phyloP scores from a whole-genome alignment of 208 protist genomes.

The Trypanosoma grayi region DNA sequence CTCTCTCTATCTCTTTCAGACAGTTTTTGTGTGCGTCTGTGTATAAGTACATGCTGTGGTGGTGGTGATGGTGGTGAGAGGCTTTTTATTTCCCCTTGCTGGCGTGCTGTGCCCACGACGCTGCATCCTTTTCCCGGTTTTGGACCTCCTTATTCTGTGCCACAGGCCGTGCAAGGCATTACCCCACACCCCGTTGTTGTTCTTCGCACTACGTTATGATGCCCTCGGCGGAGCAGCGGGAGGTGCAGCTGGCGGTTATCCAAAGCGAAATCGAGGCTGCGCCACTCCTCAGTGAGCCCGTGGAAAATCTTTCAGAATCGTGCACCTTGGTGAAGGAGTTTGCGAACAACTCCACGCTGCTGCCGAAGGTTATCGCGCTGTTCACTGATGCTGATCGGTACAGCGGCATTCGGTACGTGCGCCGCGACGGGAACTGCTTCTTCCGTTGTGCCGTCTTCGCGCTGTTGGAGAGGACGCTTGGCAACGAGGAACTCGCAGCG shows the following conservation, averaged over 20 bases:
- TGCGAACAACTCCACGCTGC: slow-evolving; percentile 31
- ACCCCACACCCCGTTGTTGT: not conserved
- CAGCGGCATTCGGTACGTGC: slow-evolving; percentile 53
- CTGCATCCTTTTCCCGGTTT: no score
- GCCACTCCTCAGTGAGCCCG: slow-evolving; percentile 38
- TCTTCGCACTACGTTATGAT: not conserved
- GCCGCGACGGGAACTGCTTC: slow-evolving; percentile 89
- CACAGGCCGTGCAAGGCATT: no score
- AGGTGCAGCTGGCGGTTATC: slow-evolving; percentile 62
- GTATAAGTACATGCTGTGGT: no score
- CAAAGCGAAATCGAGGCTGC: slow-evolving; percentile 45
- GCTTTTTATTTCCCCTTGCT: no score
- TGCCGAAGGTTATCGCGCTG: slow-evolving; percentile 48
- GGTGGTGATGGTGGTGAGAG: no score
- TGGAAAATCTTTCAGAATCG: slow-evolving; percentile 27
- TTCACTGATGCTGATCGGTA: slow-evolving; percentile 9
- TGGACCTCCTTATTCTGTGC: no score
- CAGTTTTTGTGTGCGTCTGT: no score
- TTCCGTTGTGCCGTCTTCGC: slow-evolving; percentile 72
- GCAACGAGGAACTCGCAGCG: slow-evolving; percentile 15
- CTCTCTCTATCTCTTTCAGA: no score
- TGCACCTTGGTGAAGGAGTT: slow-evolving; percentile 46
- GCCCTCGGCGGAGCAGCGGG: slow-evolving; percentile 19
- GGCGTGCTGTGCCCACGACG: no score
- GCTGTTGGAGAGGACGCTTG: slow-evolving; percentile 41